phyloP scores from a whole-genome alignment of 192 early-diverging fungal genomes.

The Coemansia sp. region DNA sequence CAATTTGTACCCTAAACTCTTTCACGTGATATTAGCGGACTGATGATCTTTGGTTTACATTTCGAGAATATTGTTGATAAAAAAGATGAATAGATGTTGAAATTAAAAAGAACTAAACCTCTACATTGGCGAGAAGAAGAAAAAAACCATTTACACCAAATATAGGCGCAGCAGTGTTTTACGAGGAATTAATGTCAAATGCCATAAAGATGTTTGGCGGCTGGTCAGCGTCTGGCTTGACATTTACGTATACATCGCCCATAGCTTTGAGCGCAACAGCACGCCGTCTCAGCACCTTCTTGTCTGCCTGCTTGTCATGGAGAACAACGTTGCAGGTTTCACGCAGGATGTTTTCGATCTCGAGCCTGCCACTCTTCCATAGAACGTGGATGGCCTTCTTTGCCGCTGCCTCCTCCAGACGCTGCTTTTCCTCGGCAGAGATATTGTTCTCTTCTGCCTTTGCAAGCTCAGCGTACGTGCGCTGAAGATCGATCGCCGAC shows the following conservation, averaged over 20 bases:
- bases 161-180: neutral
- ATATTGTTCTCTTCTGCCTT: conserved; percentile 86
- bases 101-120: neutral
- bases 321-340: conserved; percentile 89
- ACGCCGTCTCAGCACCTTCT: conserved; percentile 62
- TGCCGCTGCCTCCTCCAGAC: conserved; percentile 69
- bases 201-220: conserved; percentile 40
- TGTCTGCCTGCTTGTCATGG: conserved; percentile 62
- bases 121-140: neutral
- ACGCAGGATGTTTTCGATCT: conserved; percentile 89
- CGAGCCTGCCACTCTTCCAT: conserved; percentile 92
- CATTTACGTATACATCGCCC: conserved; percentile 80
- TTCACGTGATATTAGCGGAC: conserved; percentile 18
- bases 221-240: conserved; percentile 61
- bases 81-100: neutral
- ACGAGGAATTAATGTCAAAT: conserved; percentile 19
- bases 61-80: too few relatives aligned
- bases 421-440: conserved; percentile 64
- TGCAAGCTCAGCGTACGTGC: conserved; percentile 84
- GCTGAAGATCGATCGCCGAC: conserved; percentile 91
- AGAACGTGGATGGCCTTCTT: conserved; percentile 84
- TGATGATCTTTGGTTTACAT: neutral
- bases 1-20: conserved; percentile 7
- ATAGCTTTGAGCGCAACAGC: conserved; percentile 81
- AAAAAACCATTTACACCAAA: neutral